phyloP scores from a whole-genome alignment of 225 moss, liverwort and hornwort genomes.

The Thuidium tamariscinum region DNA sequence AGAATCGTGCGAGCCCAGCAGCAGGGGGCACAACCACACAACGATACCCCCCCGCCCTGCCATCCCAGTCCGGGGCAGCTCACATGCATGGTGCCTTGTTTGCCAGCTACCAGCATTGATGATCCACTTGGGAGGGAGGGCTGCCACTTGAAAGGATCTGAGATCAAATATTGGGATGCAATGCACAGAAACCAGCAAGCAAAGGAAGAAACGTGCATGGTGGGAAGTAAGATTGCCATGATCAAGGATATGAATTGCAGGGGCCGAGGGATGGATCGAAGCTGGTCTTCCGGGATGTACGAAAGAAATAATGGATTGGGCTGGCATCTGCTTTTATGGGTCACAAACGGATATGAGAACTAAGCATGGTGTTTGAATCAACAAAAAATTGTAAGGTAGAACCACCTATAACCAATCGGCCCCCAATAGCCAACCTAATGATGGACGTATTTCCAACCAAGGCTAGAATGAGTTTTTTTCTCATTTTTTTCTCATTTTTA shows the following conservation, averaged over 20 bases:
- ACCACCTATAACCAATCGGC: no score
- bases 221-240: neutral
- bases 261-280: neutral
- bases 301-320: neutral
- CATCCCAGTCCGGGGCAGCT: no score
- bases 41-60: no score
- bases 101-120: neutral
- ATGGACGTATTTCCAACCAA: no score
- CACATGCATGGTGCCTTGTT: neutral
- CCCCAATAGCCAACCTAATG: no score
- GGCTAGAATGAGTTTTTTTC: no score
- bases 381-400: no score
- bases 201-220: no score
- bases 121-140: neutral
- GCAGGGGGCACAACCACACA: no score
- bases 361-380: rapidly evolving
- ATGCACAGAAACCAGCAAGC: neutral
- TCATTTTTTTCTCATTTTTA: no score
- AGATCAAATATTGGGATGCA: neutral
- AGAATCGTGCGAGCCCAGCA: neutral
- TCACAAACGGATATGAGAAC: neutral
- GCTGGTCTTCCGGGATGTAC: neutral
- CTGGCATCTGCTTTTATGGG: neutral
- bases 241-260: neutral
- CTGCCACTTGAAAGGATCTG: neutral